These are phyloP conservation scores for Fusarium begoniae DNA, from an alignment of 2,329 filamentous ascomycete species.

Conservation along the genomic window DNA sequence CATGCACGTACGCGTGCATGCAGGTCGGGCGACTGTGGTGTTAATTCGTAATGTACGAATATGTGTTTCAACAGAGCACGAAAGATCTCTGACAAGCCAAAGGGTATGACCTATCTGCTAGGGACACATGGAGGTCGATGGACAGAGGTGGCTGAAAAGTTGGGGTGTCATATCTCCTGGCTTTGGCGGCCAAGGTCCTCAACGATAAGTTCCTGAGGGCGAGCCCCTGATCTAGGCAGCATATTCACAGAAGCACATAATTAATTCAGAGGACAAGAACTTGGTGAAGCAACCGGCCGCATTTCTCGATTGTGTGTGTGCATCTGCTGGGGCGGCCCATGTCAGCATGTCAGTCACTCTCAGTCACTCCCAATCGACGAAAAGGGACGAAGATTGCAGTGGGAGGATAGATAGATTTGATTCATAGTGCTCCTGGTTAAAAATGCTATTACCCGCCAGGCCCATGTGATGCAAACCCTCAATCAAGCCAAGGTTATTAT, in stretches of 20 bases:
- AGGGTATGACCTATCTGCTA: constrained; percentile 21
- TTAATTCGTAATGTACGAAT: constrained; percentile 36
- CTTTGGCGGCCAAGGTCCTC: constrained; percentile 2
- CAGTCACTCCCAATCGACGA: background rate
- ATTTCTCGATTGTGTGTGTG: constrained; percentile 28
- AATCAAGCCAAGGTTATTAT: constrained; percentile 11
- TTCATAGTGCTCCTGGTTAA: constrained; percentile 9
- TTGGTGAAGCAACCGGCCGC: constrained; percentile 26
- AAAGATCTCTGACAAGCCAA: constrained; percentile 7
- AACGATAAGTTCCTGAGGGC: background rate
- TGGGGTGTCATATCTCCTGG: constrained; percentile 19
- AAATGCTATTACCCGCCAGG: constrained; percentile 24
- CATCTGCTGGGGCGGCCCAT: constrained; percentile 8
- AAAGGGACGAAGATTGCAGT: constrained; percentile 3
- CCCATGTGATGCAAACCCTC: constrained; percentile 28
- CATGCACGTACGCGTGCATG: constrained; percentile 38
- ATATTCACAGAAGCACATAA: background rate
- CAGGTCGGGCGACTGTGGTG: constrained; percentile 33
- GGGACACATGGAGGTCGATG: constrained; percentile 15
- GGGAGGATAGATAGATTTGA: background rate
- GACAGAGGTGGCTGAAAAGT: constrained; percentile 5
- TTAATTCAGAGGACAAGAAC: constrained; percentile 1
- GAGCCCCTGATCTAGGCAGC: background rate
- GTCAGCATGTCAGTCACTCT: background rate
- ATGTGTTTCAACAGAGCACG: constrained; percentile 36